Evolutionary conservation across 441 rosid genomes (phyloP).

Genomic region (Isatis lusitanica): DNA sequence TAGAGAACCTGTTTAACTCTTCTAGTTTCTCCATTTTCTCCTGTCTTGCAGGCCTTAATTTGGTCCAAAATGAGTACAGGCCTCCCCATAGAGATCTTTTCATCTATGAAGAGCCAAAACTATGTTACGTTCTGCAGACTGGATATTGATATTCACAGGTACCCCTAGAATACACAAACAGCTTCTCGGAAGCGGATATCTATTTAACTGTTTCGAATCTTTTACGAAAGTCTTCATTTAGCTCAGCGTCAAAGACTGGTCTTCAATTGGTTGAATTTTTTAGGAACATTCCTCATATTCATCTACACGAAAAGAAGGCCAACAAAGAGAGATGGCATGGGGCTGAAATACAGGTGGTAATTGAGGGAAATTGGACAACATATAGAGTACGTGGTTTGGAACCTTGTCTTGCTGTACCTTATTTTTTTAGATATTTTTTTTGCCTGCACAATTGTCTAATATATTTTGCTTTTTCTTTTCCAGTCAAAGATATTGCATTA

Average conservation of each 20-base stretch:
- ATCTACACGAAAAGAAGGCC: conserved; percentile 77
- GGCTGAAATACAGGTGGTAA: conserved; percentile 92
- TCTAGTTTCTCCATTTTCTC: conserved; percentile 19
- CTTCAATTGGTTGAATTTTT: conserved; percentile 25
- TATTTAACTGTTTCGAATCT: conserved; percentile 7
- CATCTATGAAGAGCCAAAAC: conserved; percentile 86
- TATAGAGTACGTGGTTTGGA: conserved; percentile 63
- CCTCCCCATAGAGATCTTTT: conserved; percentile 91
- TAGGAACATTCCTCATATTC: conserved; percentile 93
- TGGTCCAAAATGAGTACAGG: conserved; percentile 99
- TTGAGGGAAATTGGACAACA: conserved; percentile 99
- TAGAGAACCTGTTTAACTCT: conserved; percentile 5
- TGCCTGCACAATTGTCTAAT: conserved; percentile 16
- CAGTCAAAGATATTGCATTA: conserved; percentile 98
- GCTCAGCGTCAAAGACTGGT: conserved; percentile 9
- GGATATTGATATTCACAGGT: conserved; percentile 96
- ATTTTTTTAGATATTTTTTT: background rate
- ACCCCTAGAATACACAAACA: conserved; percentile 36
- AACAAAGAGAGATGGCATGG: conserved; percentile 85
- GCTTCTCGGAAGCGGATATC: background rate
- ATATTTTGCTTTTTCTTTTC: conserved; percentile 33
- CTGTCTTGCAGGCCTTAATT: conserved; percentile 79
- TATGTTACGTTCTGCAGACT: conserved; percentile 84
- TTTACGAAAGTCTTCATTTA: background rate
- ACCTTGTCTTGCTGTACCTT: background rate